Evolutionary conservation across 495 filamentous ascomycete genomes (phyloP).

Genomic region (Penicillium coffeae): DNA sequence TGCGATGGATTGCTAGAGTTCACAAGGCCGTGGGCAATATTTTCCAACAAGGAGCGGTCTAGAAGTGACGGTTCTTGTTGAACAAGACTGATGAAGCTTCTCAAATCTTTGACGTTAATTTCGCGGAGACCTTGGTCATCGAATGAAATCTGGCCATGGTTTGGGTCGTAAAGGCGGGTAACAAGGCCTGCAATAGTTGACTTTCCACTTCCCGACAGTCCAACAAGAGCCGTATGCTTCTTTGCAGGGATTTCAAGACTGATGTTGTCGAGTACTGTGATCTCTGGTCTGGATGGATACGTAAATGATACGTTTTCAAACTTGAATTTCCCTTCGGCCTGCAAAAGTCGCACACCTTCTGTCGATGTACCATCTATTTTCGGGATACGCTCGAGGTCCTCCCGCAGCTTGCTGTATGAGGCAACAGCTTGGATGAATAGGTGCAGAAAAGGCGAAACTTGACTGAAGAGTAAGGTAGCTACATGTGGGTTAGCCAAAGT

Average conservation of each 20-base stretch:
- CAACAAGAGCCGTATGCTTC: slow-evolving; percentile 63
- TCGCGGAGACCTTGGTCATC: slow-evolving; percentile 51
- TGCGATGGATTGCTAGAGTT: slow-evolving; percentile 50
- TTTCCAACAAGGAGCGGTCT: slow-evolving; percentile 62
- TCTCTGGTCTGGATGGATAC: slow-evolving; percentile 60
- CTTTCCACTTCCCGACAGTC: slow-evolving; percentile 69
- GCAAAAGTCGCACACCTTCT: slow-evolving; percentile 30
- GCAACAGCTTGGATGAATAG: slow-evolving; percentile 55
- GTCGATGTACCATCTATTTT: slow-evolving; percentile 45
- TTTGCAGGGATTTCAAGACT: slow-evolving; percentile 51
- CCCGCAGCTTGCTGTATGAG: slow-evolving; percentile 46
- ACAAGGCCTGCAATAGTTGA: slow-evolving; percentile 59
- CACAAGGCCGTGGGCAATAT: slow-evolving; percentile 62
- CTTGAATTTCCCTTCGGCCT: slow-evolving; percentile 41
- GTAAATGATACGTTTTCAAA: slow-evolving; percentile 55
- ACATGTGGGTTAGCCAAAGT: slow-evolving; percentile 10
- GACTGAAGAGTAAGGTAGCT: slow-evolving; percentile 60
- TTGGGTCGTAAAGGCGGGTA: slow-evolving; percentile 49
- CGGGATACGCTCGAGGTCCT: slow-evolving; percentile 49
- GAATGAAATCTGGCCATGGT: slow-evolving; percentile 44
- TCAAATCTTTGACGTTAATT: slow-evolving; percentile 53
- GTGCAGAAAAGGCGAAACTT: slow-evolving; percentile 60
- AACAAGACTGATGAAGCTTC: slow-evolving; percentile 58
- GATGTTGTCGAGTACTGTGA: slow-evolving; percentile 51
- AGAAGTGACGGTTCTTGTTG: slow-evolving; percentile 66